Evolutionary conservation across 441 rosid species (phyloP).

Genomic region (Jatropha multifida): DNA sequence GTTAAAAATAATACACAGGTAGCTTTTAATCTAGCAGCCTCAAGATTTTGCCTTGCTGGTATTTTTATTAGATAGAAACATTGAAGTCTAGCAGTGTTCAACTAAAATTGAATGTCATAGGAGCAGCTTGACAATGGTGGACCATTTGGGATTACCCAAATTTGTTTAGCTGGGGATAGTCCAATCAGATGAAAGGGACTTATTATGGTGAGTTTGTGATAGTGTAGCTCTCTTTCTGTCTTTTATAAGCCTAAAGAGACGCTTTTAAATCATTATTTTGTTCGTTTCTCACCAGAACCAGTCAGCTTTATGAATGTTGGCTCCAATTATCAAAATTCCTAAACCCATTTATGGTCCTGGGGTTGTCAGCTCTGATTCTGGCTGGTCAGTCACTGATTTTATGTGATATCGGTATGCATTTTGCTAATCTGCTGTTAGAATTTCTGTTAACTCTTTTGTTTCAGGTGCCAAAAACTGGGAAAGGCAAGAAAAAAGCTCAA

Average conservation of each 20-base stretch:
- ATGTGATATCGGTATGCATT: neutral
- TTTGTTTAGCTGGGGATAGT: neutral
- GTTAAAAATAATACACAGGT: slow-evolving; percentile 91
- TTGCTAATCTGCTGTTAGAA: neutral
- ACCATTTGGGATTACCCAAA: neutral
- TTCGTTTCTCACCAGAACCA: neutral
- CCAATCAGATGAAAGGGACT: neutral
- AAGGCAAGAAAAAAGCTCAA: slow-evolving; percentile 95
- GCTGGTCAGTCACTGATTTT: slow-evolving; percentile 6
- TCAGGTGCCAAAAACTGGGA: slow-evolving; percentile 87
- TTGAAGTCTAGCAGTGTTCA: neutral
- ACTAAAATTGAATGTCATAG: neutral
- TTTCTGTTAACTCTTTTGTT: neutral
- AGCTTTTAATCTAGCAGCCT: neutral
- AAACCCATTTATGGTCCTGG: neutral
- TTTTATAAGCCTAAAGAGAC: neutral
- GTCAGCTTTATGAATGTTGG: neutral
- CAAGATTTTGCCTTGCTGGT: neutral
- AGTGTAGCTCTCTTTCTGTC: neutral
- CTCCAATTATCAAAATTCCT: neutral
- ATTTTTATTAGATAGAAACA: neutral
- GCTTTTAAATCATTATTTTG: neutral
- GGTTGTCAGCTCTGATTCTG: neutral
- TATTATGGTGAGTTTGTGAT: slow-evolving; percentile 7
- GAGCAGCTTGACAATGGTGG: neutral